Percentiles rank a stretch among this genome's conserved stretches.
Evolutionary conservation across 768 basidiomycete genomes (phyloP).

Genomic region (Boletus subcaerulescens): DNA sequence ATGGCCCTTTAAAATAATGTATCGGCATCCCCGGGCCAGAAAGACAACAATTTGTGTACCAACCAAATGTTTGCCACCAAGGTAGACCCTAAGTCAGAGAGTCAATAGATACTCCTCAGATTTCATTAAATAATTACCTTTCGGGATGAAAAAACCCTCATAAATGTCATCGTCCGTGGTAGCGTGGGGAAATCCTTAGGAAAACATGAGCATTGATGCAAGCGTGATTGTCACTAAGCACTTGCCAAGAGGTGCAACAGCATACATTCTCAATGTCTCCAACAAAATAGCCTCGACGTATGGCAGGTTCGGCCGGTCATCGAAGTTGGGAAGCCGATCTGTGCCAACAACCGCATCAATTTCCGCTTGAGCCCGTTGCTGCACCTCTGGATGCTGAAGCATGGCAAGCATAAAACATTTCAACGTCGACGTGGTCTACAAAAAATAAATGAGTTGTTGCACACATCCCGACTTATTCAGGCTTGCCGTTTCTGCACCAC

Average conservation of each 20-base stretch:
- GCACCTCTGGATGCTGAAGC: slow-evolving; percentile 30
- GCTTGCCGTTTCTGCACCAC: slow-evolving; percentile 20
- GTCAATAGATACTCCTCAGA: neutral
- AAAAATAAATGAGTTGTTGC: neutral
- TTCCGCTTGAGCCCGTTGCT: slow-evolving; percentile 30
- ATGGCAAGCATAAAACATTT: slow-evolving; percentile 33
- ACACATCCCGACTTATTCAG: neutral
- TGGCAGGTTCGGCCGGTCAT: slow-evolving; percentile 23
- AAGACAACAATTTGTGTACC: neutral
- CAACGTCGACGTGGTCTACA: slow-evolving; percentile 9
- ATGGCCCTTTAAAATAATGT: slow-evolving; percentile 13
- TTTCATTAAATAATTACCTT: slow-evolving; percentile 12
- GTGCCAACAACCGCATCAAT: slow-evolving; percentile 29
- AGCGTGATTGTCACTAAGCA: neutral
- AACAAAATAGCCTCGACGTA: slow-evolving; percentile 29
- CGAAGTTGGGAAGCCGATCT: slow-evolving; percentile 24
- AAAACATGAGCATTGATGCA: neutral
- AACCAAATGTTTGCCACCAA: slow-evolving; percentile 23
- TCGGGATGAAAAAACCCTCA: slow-evolving; percentile 20
- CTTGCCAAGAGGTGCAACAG: slow-evolving; percentile 26
- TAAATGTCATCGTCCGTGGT: slow-evolving; percentile 20
- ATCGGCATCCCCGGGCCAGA: neutral
- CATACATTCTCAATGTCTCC: slow-evolving; percentile 31
- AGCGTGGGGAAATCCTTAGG: slow-evolving; percentile 16
- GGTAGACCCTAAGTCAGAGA: slow-evolving; percentile 10